Conservation (phyloP, 306 rosid species). For the Canavalia ensiformis region DNA sequence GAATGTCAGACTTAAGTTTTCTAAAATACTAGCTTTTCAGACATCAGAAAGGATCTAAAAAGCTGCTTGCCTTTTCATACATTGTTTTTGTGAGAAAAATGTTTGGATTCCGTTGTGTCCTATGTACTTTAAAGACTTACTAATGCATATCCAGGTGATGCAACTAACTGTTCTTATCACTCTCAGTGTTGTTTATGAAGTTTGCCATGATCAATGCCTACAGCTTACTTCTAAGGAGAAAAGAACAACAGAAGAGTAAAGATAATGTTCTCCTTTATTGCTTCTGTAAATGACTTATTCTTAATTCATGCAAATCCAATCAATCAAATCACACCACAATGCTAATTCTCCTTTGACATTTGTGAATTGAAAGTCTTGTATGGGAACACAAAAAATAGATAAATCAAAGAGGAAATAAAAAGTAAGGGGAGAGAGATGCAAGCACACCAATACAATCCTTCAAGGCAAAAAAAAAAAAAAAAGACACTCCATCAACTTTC, state of each 20-base stretch:
- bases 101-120: background rate
- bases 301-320: slow-evolving; percentile 51
- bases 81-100: background rate
- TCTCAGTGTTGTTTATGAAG: background rate
- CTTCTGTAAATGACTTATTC: slow-evolving; percentile 2
- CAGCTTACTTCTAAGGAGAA: background rate
- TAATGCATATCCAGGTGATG: too few relatives aligned
- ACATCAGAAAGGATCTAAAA: background rate
- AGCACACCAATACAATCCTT: slow-evolving; percentile 37
- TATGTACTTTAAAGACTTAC: background rate
- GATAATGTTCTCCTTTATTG: slow-evolving; percentile 16
- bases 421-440: background rate
- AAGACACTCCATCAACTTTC: background rate
- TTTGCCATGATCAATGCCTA: slow-evolving; percentile 22
- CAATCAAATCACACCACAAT: slow-evolving; percentile 51
- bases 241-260: background rate
- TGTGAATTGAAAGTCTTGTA: slow-evolving; percentile 27
- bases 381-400: slow-evolving; percentile 1
- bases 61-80: background rate
- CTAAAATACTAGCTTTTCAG: background rate
- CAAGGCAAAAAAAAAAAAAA: slow-evolving; percentile 8
- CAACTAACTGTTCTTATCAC: background rate
- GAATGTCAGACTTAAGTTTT: too few relatives aligned
- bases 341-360: slow-evolving; percentile 22
- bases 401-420: background rate